Evolutionary conservation across 257 asterid genomes (phyloP), one percentile per base, ranked within the genome.

Genomic region (Eucommia ulmoides): DNA sequence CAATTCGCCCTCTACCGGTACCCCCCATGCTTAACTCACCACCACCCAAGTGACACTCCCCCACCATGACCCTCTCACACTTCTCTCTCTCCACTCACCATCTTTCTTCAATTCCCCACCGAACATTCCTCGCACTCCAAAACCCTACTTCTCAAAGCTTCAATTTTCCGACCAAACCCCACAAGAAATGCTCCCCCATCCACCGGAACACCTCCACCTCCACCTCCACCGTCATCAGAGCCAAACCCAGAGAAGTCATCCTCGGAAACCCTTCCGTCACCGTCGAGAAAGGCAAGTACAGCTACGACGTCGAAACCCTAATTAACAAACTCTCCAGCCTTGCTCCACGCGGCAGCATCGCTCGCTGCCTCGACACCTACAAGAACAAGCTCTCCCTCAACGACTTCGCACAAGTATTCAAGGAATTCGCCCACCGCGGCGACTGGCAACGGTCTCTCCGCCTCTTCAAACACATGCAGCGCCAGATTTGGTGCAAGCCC

Each of bases 371-470:
- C 19, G 97, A 88, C 41, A 29, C 91, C 16, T 82, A 84, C 78
- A 80, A 79, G 56, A 82, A 76, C 81, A 84, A 85, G 81, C 78
- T 89, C 33, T 89, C 97, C n/a, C 83, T 82, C 50, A 70, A 88
- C 19, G 96, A 89, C 54, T 89, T 89, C 59, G 58, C 88, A 7
- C 74, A 46, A 17, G 88, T 89, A 8, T 89, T 84, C 75, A 78
- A 74, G 59, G 97, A 89, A 56, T 89, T 89, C 60, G 94, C 96
- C 3, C 77, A 66, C 49, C 94, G 97, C 3, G 72, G 88, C 17
- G 97, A 89, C 61, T 89, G 97, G 96, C 97, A 88, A 69, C 75
- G 97, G 7, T 88, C 97, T 4, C 86, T 88, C 22, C 93, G 97
- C n/a, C 69, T 88, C 16, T 89, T 89, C 61, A 85, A 85, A 66